These are phyloP conservation scores for Yamadazyma scolyti DNA, from an alignment of 805 yeast species.

Conservation along the genomic window DNA sequence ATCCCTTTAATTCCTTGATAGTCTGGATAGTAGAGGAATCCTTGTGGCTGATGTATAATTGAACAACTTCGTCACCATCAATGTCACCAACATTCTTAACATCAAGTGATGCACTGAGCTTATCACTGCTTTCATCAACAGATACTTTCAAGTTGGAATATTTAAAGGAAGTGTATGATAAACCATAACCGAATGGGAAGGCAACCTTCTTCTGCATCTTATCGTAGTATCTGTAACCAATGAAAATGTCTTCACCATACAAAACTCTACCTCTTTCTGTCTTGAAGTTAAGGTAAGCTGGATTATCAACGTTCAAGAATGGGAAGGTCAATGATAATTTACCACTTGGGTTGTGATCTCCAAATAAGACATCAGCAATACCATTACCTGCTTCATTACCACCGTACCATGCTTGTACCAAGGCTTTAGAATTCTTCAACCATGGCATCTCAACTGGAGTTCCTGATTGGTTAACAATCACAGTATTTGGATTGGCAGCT, in stretches of 20 bases:
- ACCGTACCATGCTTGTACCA: slow-evolving; percentile 34
- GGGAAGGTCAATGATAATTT: slow-evolving; percentile 33
- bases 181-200: slow-evolving; percentile 63
- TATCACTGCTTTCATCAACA: slow-evolving; percentile 19
- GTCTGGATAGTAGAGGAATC: slow-evolving; percentile 46
- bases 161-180: slow-evolving; percentile 53
- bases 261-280: slow-evolving; percentile 29
- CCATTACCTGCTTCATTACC: slow-evolving; percentile 58
- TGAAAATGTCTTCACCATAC: slow-evolving; percentile 60
- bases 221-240: slow-evolving; percentile 63
- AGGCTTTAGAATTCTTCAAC: slow-evolving; percentile 18
- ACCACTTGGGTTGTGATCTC: slow-evolving; percentile 56
- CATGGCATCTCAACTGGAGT: slow-evolving; percentile 33
- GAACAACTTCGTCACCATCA: slow-evolving; percentile 55
- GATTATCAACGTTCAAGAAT: slow-evolving; percentile 21
- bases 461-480: slow-evolving; percentile 32
- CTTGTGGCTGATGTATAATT: slow-evolving; percentile 44
- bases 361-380: slow-evolving; percentile 57
- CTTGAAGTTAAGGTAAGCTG: slow-evolving; percentile 27
- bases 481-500: slow-evolving; percentile 26
- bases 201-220: slow-evolving; percentile 43
- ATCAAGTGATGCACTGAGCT: slow-evolving; percentile 30
- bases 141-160: slow-evolving; percentile 33
- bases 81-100: slow-evolving; percentile 46
- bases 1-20: slow-evolving; percentile 59